Conservation (phyloP, 148 eudicot genomes). For the Camellia sinensis region DNA sequence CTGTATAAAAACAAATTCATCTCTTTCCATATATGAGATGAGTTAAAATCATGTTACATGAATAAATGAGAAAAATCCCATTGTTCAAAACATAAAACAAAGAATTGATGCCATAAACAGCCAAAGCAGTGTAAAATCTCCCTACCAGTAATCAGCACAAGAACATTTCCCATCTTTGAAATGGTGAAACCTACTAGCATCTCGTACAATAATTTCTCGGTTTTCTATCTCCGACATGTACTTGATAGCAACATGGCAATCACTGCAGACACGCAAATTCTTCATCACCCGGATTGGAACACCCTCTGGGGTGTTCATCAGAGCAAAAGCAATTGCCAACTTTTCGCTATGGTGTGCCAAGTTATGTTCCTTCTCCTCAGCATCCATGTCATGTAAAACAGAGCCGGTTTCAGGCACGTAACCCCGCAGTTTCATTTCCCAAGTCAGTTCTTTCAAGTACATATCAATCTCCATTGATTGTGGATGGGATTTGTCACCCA, state of each 20-base stretch:
- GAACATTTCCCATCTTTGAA: too few species aligned
- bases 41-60: too few species aligned
- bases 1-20: too few species aligned
- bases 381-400: slow-evolving; percentile 71
- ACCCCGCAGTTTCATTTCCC: slow-evolving; percentile 53
- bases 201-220: too few species aligned
- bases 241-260: slow-evolving; percentile 78
- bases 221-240: slow-evolving; percentile 53
- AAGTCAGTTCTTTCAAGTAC: slow-evolving; percentile 58
- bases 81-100: too few species aligned
- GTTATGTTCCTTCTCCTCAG: slow-evolving; percentile 65
- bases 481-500: slow-evolving; percentile 69
- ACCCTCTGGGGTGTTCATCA: slow-evolving; percentile 69
- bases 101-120: too few species aligned
- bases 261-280: slow-evolving; percentile 72
- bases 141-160: too few species aligned
- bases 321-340: slow-evolving; percentile 74
- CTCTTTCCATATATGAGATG: too few species aligned
- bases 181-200: too few species aligned
- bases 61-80: not conserved
- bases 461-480: slow-evolving; percentile 45
- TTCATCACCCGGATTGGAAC: slow-evolving; percentile 80
- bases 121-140: too few species aligned
- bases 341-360: slow-evolving; percentile 78
- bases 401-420: slow-evolving; percentile 62